Evolutionary conservation across 2,329 filamentous ascomycete genomes (phyloP).

Genomic region (Xylaria sp.): DNA sequence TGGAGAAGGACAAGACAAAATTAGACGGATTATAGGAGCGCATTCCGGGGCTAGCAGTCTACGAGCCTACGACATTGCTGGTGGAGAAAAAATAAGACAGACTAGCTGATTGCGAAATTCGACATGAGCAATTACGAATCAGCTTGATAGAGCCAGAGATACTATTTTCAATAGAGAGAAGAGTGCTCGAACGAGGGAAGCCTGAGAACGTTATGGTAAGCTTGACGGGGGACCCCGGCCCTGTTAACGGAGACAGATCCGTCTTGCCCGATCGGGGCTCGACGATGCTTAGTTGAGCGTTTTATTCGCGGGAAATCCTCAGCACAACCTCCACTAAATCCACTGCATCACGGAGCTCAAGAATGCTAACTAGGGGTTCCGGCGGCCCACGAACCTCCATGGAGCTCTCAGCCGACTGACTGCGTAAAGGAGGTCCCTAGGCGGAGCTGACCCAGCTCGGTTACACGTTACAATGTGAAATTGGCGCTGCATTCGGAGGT

Average conservation of each 20-base stretch:
- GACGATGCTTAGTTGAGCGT: slow-evolving; percentile 10
- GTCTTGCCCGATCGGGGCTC: slow-evolving; percentile 38
- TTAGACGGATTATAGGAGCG: slow-evolving; percentile 12
- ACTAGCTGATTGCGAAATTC: not conserved
- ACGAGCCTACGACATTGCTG: not conserved
- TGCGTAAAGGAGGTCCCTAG: not conserved
- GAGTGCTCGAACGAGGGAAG: not conserved
- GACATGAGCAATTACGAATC: not conserved
- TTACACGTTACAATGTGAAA: not conserved
- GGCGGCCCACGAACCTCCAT: slow-evolving; percentile 17
- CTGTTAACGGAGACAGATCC: slow-evolving; percentile 35
- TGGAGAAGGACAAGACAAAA: slow-evolving; percentile 10
- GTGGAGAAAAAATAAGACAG: slow-evolving; percentile 6
- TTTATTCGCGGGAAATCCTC: slow-evolving; percentile 42
- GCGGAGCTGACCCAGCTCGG: not conserved
- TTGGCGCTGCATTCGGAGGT: slow-evolving; percentile 5
- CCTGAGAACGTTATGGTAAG: slow-evolving; percentile 2
- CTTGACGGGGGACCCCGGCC: slow-evolving; percentile 22
- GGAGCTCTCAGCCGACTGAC: slow-evolving; percentile 8
- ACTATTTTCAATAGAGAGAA: not conserved
- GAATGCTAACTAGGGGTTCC: slow-evolving; percentile 10
- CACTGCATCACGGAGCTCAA: slow-evolving; percentile 25
- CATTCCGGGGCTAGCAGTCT: slow-evolving; percentile 12
- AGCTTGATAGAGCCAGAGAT: not conserved
- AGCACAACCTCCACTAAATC: slow-evolving; percentile 18